Conservation (phyloP, 2,329 filamentous ascomycete species). For the Hymenoscyphus albidus region DNA sequence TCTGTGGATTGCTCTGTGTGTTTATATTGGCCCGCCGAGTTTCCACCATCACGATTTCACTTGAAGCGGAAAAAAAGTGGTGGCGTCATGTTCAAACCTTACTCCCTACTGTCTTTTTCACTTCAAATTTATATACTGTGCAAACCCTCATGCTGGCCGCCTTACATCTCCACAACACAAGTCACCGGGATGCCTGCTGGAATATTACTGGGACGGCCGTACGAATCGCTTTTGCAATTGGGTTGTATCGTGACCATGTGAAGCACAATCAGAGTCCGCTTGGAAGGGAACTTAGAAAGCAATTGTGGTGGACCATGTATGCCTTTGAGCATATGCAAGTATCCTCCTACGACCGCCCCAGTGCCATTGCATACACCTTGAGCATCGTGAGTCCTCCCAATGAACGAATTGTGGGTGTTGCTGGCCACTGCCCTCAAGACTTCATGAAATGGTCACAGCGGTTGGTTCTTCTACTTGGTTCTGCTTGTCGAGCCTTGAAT, state of each 20-base stretch:
- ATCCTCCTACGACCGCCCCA: slow-evolving; percentile 42
- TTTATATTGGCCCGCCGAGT: slow-evolving; percentile 39
- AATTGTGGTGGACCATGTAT: slow-evolving; percentile 37
- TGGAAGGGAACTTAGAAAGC: slow-evolving; percentile 32
- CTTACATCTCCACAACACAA: slow-evolving; percentile 44
- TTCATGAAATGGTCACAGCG: slow-evolving; percentile 39
- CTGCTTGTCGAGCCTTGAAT: slow-evolving; percentile 38
- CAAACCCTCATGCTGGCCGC: slow-evolving; percentile 42
- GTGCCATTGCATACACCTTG: slow-evolving; percentile 39
- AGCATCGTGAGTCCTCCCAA: slow-evolving; percentile 37
- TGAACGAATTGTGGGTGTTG: slow-evolving; percentile 35
- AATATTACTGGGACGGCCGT: slow-evolving; percentile 42
- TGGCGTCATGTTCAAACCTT: slow-evolving; percentile 40
- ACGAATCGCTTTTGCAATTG: slow-evolving; percentile 43
- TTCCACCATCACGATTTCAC: slow-evolving; percentile 33
- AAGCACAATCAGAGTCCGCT: slow-evolving; percentile 37
- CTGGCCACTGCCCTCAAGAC: slow-evolving; percentile 33
- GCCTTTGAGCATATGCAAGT: slow-evolving; percentile 40
- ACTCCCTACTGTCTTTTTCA: slow-evolving; percentile 41
- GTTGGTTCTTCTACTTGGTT: slow-evolving; percentile 36
- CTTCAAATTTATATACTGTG: slow-evolving; percentile 40
- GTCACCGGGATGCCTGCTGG: slow-evolving; percentile 41
- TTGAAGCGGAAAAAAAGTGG: slow-evolving; percentile 40
- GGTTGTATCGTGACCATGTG: slow-evolving; percentile 41
- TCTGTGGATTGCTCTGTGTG: slow-evolving; percentile 41